These are phyloP conservation scores for Sugiyamaella sp. DNA, from an alignment of 1,139 yeast species.

Conservation along the genomic window DNA sequence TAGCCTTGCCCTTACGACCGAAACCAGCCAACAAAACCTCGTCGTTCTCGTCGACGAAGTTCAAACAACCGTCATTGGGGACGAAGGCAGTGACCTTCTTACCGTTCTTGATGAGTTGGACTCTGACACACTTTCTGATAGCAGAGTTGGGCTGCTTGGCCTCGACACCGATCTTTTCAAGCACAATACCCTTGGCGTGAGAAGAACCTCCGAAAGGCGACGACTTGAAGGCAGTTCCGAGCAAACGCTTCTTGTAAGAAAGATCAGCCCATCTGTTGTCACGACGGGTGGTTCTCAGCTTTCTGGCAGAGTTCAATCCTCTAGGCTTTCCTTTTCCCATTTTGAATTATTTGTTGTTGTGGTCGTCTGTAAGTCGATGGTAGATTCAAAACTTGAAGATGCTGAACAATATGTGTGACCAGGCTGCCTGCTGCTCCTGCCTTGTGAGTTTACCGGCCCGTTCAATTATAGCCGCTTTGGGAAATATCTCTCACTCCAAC, in stretches of 20 bases:
- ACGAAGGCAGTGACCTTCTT: constrained; percentile 99
- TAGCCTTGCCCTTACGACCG: constrained; percentile 99
- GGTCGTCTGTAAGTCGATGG: constrained; percentile 17
- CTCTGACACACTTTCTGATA: constrained; percentile 99
- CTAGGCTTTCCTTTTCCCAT: constrained; percentile 96
- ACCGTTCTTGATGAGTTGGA: constrained; percentile 99
- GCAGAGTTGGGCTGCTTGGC: constrained; percentile 99
- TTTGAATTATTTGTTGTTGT: constrained; percentile 41
- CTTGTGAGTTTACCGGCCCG: not conserved
- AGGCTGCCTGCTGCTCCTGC: not conserved
- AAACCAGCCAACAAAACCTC: constrained; percentile 99
- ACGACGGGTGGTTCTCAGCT: constrained; percentile 99
- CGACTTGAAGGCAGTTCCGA: constrained; percentile 99
- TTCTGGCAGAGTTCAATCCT: constrained; percentile 99
- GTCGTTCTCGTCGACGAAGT: constrained; percentile 99
- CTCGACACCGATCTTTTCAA: constrained; percentile 99
- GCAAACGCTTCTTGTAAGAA: constrained; percentile 96
- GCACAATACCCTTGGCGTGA: constrained; percentile 99
- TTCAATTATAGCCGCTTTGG: not conserved
- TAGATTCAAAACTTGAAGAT: constrained; percentile 15
- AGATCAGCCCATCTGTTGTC: constrained; percentile 99
- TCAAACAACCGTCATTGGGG: constrained; percentile 99
- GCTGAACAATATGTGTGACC: constrained; percentile 1
- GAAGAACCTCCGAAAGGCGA: constrained; percentile 99
- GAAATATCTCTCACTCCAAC: too few species aligned